These are phyloP conservation scores for Boletus sp. DNA, from an alignment of 768 basidiomycete species.

Conservation along the genomic window DNA sequence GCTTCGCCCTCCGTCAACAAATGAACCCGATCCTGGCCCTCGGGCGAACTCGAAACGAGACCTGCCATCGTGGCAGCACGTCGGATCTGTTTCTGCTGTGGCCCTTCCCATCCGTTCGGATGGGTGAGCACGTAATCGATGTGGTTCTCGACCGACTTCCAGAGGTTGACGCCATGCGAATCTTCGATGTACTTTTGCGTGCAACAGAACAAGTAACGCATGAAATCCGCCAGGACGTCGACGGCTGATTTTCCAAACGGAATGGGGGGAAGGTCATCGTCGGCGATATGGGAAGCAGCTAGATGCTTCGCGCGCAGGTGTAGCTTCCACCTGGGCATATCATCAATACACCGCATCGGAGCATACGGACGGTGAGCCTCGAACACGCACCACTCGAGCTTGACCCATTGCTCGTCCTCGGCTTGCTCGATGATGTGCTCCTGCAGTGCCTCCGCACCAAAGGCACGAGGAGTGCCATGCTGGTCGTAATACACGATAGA, in stretches of 20 bases:
- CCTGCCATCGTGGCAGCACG: conserved; percentile 51
- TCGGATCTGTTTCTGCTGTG: conserved; percentile 57
- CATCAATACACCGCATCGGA: neutral
- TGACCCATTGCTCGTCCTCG: conserved; percentile 45
- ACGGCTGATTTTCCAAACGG: conserved; percentile 41
- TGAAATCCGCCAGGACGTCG: conserved; percentile 47
- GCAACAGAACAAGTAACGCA: conserved; percentile 45
- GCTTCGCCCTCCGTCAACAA: conserved; percentile 69
- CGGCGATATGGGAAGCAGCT: conserved; percentile 29
- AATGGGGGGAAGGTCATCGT: conserved; percentile 39
- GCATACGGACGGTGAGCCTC: neutral
- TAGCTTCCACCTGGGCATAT: conserved; percentile 34
- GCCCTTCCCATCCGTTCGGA: conserved; percentile 66
- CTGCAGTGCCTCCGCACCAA: conserved; percentile 45
- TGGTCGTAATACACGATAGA: conserved; percentile 47
- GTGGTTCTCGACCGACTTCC: conserved; percentile 41
- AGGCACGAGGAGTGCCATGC: conserved; percentile 37
- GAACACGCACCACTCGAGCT: conserved; percentile 41
- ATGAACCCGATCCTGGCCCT: conserved; percentile 43
- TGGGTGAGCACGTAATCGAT: conserved; percentile 57
- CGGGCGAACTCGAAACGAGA: conserved; percentile 41
- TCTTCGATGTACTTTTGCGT: conserved; percentile 47
- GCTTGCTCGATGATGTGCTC: conserved; percentile 40
- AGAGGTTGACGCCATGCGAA: conserved; percentile 45
- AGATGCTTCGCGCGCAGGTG: conserved; percentile 39